Base-by-base conservation (phyloP, 2,329 filamentous ascomycete genomes). In the Sporothrix globosa region DNA sequence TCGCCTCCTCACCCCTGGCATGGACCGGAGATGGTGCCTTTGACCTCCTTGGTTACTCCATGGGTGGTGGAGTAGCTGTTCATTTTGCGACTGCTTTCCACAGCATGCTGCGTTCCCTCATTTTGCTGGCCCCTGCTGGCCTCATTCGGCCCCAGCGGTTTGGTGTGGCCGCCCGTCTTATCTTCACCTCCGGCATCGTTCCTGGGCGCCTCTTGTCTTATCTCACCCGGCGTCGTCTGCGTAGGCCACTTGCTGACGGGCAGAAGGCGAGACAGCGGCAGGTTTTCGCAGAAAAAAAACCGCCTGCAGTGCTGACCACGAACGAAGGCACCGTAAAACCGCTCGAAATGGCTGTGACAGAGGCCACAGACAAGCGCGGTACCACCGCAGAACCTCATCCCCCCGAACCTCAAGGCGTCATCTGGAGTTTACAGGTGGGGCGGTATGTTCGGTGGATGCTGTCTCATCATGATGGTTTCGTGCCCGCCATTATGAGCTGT, bases 71-170 rank as follows among this genome's bases (percentile, higher is more conserved):
- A 68, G 90, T 97, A 69, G 88, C 89, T 4, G 87, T 90, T 6
- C 87, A 90, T 72, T 95, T 96, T 77, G 88, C 92, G 7, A 87
- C 87, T 11, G 86, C 89, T 71, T 93, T 94, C 77, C 91, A 92
- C 0, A 78, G 86, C 63, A 82, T 95, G 70, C 84, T 97, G 17
- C 84, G 85, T 14, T 87, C 85, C 11, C 83, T 97, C 27, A 83
- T 96, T 13, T 85, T 97, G 6, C 85, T 97, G 54, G 92, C 93
- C 0, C 93, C 94, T 0, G 85, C 90, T 0, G 94, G 94, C 0
- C 83, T 97, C 58, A 87, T 97, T 74, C 82, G 86, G 54, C 79
- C 83, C 0, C 80, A 83, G 70, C 84, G 83, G 74, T 86, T 89
- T 72, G 85, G 85, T 27, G 78, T 79, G 50, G 73, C 81, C 11